Conservation (phyloP, 1,284 basidiomycete genomes). For the Papiliotrema laurentii region DNA sequence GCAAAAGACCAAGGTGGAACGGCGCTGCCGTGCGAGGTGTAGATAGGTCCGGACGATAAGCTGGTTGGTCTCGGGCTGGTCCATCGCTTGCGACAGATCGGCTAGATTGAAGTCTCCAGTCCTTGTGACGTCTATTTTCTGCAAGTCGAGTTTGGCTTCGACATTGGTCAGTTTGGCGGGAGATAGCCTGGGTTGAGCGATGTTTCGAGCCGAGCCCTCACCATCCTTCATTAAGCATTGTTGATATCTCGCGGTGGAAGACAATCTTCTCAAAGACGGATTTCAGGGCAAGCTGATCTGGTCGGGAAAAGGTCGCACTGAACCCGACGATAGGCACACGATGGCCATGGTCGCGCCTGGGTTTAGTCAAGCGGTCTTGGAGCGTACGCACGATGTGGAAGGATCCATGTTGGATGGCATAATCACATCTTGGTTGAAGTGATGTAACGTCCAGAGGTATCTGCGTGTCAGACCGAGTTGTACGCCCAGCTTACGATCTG, state of each 20-base stretch:
- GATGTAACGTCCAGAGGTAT: slow-evolving; percentile 38
- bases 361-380: background rate
- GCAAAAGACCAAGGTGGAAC: slow-evolving; percentile 87
- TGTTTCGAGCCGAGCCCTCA: slow-evolving; percentile 34
- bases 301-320: slow-evolving; percentile 88
- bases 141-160: slow-evolving; percentile 65
- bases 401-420: slow-evolving; percentile 25
- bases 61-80: slow-evolving; percentile 68
- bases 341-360: slow-evolving; percentile 10
- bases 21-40: slow-evolving; percentile 66
- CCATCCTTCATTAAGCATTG: slow-evolving; percentile 94
- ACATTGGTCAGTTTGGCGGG: slow-evolving; percentile 78
- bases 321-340: slow-evolving; percentile 85
- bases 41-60: slow-evolving; percentile 76
- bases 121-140: slow-evolving; percentile 58
- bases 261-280: slow-evolving; percentile 88
- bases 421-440: slow-evolving; percentile 36
- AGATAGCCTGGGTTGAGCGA: slow-evolving; percentile 61
- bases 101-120: slow-evolving; percentile 72
- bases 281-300: slow-evolving; percentile 84
- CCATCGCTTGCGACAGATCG: slow-evolving; percentile 71
- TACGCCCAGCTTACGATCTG: slow-evolving; percentile 59
- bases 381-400: slow-evolving; percentile 10
- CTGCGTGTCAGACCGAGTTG: slow-evolving; percentile 4
- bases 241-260: slow-evolving; percentile 85